Percentiles rank a stretch among this genome's conserved stretches.
phyloP scores from a whole-genome alignment of 352 stramenopile species.

The Phytophthora melonis region DNA sequence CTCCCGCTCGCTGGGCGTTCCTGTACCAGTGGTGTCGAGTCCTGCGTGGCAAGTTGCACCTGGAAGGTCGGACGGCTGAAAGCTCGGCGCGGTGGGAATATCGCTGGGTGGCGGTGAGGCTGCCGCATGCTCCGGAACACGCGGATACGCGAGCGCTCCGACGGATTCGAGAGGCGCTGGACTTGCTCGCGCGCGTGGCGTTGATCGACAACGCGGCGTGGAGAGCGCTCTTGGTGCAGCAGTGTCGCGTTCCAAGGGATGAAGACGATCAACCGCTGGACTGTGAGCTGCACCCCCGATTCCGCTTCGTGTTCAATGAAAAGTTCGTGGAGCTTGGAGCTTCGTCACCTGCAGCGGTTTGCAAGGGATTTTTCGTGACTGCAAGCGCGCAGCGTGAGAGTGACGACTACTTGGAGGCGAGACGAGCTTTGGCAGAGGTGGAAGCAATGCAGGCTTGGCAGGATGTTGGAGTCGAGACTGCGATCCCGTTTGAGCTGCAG shows the following conservation, averaged over 20 bases:
- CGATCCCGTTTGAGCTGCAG: slow-evolving; percentile 30
- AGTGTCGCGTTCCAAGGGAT: slow-evolving; percentile 44
- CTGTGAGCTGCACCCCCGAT: slow-evolving; percentile 32
- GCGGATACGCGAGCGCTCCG: slow-evolving; percentile 2
- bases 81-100: slow-evolving; percentile 45
- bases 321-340: slow-evolving; percentile 33
- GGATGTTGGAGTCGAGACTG: neutral
- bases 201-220: slow-evolving; percentile 42
- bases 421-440: slow-evolving; percentile 16
- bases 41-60: slow-evolving; percentile 32
- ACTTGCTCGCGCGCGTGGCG: slow-evolving; percentile 44
- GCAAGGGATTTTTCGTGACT: slow-evolving; percentile 28
- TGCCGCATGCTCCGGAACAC: slow-evolving; percentile 31
- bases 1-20: slow-evolving; percentile 39
- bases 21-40: slow-evolving; percentile 37
- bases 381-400: slow-evolving; percentile 4
- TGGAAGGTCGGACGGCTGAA: slow-evolving; percentile 37
- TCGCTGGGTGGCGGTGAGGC: slow-evolving; percentile 37
- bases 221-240: slow-evolving; percentile 45
- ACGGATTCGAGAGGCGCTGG: slow-evolving; percentile 46
- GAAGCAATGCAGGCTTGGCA: neutral
- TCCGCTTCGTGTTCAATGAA: slow-evolving; percentile 49
- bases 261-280: slow-evolving; percentile 42
- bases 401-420: slow-evolving; percentile 32
- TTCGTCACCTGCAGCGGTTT: slow-evolving; percentile 35